Percentiles rank a stretch among this genome's conserved stretches.
These are phyloP conservation scores for Teratosphaeriaceae sp. DNA, from an alignment of 2,329 filamentous ascomycete species.

Conservation along the genomic window DNA sequence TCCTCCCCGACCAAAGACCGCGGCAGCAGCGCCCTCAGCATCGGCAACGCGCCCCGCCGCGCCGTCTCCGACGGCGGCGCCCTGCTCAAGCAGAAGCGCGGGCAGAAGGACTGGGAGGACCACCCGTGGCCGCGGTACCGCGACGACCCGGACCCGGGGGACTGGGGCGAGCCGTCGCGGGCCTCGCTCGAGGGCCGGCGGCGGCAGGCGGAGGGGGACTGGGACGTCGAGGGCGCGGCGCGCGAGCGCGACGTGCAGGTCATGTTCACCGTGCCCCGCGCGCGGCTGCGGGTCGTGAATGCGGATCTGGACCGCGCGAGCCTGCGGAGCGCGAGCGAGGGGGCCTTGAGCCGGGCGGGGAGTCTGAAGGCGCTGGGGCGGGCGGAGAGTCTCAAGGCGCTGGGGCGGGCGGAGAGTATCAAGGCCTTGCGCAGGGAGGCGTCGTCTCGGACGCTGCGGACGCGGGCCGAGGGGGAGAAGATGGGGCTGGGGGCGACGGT, in stretches of 20 bases:
- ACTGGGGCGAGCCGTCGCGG: constrained; percentile 26
- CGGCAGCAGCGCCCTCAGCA: not conserved
- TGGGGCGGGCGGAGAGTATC: constrained; percentile 3
- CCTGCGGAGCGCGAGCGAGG: constrained; percentile 29
- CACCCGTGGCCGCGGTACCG: constrained; percentile 22
- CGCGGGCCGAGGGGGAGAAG: too few relatives aligned
- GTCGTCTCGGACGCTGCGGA: too few relatives aligned
- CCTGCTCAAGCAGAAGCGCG: constrained; percentile 34
- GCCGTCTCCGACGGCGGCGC: constrained; percentile 38
- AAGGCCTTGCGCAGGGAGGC: constrained; percentile 1
- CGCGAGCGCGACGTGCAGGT: constrained; percentile 44
- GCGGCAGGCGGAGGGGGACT: constrained; percentile 36
- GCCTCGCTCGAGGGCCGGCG: constrained; percentile 17
- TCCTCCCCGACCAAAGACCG: constrained; percentile 21
- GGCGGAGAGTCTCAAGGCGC: constrained; percentile 5
- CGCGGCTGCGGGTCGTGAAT: constrained; percentile 84
- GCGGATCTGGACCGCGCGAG: constrained; percentile 48
- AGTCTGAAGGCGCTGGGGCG: constrained; percentile 8
- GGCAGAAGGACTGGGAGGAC: constrained; percentile 34
- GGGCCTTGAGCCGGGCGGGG: constrained; percentile 14
- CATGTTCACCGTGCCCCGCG: constrained; percentile 90
- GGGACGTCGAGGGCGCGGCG: constrained; percentile 45
- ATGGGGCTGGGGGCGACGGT: too few relatives aligned
- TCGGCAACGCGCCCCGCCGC: constrained; percentile 29
- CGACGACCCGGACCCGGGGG: constrained; percentile 27